Evolutionary conservation across 2,329 filamentous ascomycete genomes (phyloP).

Genomic region (Colletotrichum cereale): DNA sequence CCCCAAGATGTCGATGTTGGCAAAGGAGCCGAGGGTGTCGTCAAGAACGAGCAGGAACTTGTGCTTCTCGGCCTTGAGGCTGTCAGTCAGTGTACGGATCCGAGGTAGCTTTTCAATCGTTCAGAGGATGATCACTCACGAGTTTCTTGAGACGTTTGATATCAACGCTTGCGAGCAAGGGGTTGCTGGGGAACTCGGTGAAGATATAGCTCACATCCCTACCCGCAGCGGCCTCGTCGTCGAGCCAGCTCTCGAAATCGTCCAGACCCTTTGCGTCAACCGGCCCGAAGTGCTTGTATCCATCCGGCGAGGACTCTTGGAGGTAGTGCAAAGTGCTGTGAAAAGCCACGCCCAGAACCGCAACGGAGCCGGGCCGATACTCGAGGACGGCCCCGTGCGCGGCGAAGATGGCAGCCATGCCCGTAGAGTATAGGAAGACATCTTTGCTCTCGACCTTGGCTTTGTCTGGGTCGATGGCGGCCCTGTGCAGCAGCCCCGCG

Average conservation of each 20-base stretch:
- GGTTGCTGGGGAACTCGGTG: conserved; percentile 59
- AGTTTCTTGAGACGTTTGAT: conserved; percentile 46
- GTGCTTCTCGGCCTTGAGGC: conserved; percentile 52
- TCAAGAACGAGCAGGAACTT: conserved; percentile 61
- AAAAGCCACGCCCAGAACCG: conserved; percentile 65
- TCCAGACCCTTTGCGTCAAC: conserved; percentile 58
- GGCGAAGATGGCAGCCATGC: conserved; percentile 66
- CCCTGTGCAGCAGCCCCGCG: conserved; percentile 55
- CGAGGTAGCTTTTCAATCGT: too few relatives aligned
- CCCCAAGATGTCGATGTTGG: conserved; percentile 63
- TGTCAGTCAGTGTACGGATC: not conserved
- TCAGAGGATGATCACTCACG: not conserved
- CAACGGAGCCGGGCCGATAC: conserved; percentile 51
- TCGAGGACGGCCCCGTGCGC: conserved; percentile 54
- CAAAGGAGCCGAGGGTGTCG: conserved; percentile 62
- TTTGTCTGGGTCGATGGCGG: conserved; percentile 49
- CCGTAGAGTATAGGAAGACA: conserved; percentile 66
- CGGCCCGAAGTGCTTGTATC: conserved; percentile 61
- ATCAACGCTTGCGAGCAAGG: conserved; percentile 51
- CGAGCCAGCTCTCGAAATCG: conserved; percentile 59
- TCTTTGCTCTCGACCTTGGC: conserved; percentile 52
- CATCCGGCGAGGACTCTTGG: conserved; percentile 57
- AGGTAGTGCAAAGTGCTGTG: conserved; percentile 62
- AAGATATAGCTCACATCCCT: conserved; percentile 59
- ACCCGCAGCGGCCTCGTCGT: conserved; percentile 53